phyloP scores from a whole-genome alignment of 306 rosid genomes.

The apple (Malus domestica) region DNA sequence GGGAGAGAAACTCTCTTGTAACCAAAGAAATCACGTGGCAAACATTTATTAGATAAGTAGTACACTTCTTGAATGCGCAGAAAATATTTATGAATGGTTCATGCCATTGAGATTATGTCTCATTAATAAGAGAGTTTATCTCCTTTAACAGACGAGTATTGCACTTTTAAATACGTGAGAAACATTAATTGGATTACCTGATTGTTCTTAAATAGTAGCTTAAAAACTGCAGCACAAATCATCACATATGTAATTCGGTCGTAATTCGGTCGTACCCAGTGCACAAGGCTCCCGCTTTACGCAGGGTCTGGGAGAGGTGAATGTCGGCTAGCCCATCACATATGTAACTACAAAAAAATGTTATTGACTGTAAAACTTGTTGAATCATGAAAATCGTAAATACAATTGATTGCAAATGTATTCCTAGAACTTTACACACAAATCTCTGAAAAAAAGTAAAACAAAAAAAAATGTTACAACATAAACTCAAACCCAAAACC shows the following conservation, averaged over 20 bases:
- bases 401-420: conserved; percentile 34
- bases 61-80: too few relatives aligned
- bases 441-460: background rate
- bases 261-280: too few relatives aligned
- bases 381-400: conserved; percentile 25
- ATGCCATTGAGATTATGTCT: background rate
- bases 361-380: conserved; percentile 26
- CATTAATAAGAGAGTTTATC: too few relatives aligned
- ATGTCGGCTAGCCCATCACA: background rate
- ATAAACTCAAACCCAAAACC: conserved; percentile 17
- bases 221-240: background rate
- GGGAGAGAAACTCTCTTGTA: background rate
- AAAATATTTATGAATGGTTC: background rate
- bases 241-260: background rate
- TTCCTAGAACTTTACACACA: conserved; percentile 25
- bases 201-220: background rate
- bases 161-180: too few relatives aligned
- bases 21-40: background rate
- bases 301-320: too few relatives aligned
- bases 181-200: background rate
- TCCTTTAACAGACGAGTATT: too few relatives aligned
- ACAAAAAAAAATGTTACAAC: background rate
- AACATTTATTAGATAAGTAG: background rate
- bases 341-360: conserved; percentile 19
- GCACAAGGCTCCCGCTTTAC: too few relatives aligned